Evolutionary conservation across 2,329 filamentous ascomycete species (phyloP).

Genomic region (Diaporthe citri): DNA sequence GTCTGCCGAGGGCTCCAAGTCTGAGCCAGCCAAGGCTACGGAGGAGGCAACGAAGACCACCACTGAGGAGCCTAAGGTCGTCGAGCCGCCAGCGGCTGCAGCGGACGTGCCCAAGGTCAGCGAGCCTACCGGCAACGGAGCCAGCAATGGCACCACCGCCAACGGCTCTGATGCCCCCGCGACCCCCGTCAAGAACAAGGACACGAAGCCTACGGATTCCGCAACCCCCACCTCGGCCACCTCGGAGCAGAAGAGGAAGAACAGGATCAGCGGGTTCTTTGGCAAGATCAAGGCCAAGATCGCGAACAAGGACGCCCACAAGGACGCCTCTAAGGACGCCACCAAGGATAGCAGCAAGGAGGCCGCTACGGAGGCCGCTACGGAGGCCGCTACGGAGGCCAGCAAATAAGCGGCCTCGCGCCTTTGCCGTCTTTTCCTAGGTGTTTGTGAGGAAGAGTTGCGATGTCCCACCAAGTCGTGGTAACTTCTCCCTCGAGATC

Average conservation of each 20-base stretch:
- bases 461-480: slow-evolving; percentile 36
- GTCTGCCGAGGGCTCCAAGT: slow-evolving; percentile 44
- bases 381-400: background rate
- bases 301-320: slow-evolving; percentile 43
- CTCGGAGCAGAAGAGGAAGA: slow-evolving; percentile 70
- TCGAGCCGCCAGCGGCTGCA: slow-evolving; percentile 41
- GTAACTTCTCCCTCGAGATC: slow-evolving; percentile 37
- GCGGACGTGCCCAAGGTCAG: slow-evolving; percentile 42
- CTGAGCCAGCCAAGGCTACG: slow-evolving; percentile 41
- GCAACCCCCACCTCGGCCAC: slow-evolving; percentile 47
- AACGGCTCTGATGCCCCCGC: slow-evolving; percentile 41
- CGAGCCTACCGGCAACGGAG: slow-evolving; percentile 40
- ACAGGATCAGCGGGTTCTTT: slow-evolving; percentile 73
- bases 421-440: background rate
- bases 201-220: slow-evolving; percentile 34
- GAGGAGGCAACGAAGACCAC: slow-evolving; percentile 45
- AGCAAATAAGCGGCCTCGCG: slow-evolving; percentile 29
- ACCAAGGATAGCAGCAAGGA: background rate
- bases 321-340: slow-evolving; percentile 33
- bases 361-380: background rate
- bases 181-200: slow-evolving; percentile 42
- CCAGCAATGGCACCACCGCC: slow-evolving; percentile 37
- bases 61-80: slow-evolving; percentile 43
- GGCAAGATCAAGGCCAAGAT: slow-evolving; percentile 66
- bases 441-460: slow-evolving; percentile 1